These are phyloP conservation scores for Chytridium lagenaria DNA, from an alignment of 371 early-diverging fungal genomes.

Conservation along the genomic window DNA sequence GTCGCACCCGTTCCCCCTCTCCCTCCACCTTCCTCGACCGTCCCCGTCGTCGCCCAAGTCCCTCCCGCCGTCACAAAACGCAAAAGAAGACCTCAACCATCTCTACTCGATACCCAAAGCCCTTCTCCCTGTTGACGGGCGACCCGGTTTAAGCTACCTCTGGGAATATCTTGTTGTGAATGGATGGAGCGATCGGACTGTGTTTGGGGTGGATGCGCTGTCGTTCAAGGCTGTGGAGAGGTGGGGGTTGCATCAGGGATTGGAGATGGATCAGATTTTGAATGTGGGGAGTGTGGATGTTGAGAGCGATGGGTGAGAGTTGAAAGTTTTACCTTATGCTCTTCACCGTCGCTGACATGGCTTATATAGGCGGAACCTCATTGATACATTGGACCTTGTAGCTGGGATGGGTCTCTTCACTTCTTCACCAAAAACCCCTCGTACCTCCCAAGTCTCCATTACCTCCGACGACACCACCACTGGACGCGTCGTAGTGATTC, in stretches of 20 bases:
- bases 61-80: background rate
- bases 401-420: constrained; percentile 4
- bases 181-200: constrained; percentile 13
- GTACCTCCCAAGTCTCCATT: background rate
- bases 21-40: background rate
- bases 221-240: constrained; percentile 7
- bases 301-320: background rate
- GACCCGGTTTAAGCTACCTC: constrained; percentile 22
- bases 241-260: background rate
- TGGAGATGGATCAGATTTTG: constrained; percentile 10
- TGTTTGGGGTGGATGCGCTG: background rate
- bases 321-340: background rate
- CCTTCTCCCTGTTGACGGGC: constrained; percentile 31
- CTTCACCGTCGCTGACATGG: background rate
- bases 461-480: background rate
- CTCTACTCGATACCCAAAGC: constrained; percentile 32
- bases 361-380: background rate
- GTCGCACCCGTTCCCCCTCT: constrained; percentile 2
- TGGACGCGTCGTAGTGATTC: background rate
- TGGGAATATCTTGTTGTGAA: constrained; percentile 15
- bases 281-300: constrained; percentile 8
- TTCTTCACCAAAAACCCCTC: background rate
- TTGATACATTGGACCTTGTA: constrained; percentile 3
- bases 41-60: background rate
- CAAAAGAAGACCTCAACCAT: constrained; percentile 2